These are phyloP conservation scores for Tinospora cordifolia DNA, from an alignment of 164 flowering plant species.

Conservation along the genomic window DNA sequence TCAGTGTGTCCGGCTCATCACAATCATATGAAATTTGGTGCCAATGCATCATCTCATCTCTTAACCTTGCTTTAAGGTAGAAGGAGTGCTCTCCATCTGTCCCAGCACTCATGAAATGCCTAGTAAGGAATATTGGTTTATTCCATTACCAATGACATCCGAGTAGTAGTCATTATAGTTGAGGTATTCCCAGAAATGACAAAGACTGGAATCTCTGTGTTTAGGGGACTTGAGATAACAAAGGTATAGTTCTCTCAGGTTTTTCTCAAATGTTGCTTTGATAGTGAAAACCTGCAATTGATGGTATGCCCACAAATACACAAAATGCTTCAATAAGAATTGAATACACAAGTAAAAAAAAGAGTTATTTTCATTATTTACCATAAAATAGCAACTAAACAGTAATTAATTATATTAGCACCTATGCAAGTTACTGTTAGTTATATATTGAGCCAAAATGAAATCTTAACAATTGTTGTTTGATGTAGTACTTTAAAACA, in stretches of 20 bases:
- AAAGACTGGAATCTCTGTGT: constrained; percentile 54
- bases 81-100: neutral
- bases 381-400: neutral
- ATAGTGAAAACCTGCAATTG: constrained; percentile 50
- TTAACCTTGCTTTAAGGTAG: neutral
- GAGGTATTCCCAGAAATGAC: constrained; percentile 69
- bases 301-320: neutral
- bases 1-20: neutral
- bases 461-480: too few species aligned
- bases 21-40: neutral
- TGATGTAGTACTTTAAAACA: too few species aligned
- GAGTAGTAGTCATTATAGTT: constrained; percentile 52
- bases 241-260: constrained; percentile 49
- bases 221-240: constrained; percentile 68
- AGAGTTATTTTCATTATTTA: too few species aligned
- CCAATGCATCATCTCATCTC: neutral
- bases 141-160: constrained; percentile 15
- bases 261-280: constrained; percentile 43
- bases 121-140: constrained; percentile 7
- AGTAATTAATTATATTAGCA: neutral
- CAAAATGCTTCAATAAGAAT: neutral
- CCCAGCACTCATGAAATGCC: neutral
- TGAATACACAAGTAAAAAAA: neutral
- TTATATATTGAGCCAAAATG: too few species aligned
- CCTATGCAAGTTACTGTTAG: neutral